Conservation (phyloP, 2,329 filamentous ascomycete species). For the Penicillium paneum region DNA sequence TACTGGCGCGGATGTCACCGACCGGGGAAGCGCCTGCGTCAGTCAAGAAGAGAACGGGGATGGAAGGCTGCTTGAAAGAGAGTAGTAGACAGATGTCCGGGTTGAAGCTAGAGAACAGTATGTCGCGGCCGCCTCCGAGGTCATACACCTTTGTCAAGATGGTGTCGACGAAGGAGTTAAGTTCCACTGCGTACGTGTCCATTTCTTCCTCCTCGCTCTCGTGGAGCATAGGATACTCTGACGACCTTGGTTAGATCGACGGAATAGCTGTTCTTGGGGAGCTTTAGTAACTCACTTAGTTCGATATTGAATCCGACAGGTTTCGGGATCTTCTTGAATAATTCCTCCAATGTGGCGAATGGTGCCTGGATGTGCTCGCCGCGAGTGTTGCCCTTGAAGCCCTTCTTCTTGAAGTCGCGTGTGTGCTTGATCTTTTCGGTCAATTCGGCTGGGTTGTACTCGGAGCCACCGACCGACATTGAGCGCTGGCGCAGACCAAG, state of each 20-base stretch:
- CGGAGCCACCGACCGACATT: constrained; percentile 58
- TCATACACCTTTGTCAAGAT: constrained; percentile 89
- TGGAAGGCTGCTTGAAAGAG: constrained; percentile 95
- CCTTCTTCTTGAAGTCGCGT: constrained; percentile 87
- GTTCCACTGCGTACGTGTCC: constrained; percentile 92
- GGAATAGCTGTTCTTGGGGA: constrained; percentile 22
- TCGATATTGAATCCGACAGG: constrained; percentile 96
- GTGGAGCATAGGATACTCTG: constrained; percentile 92
- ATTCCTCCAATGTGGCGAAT: constrained; percentile 90
- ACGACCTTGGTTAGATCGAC: constrained; percentile 28
- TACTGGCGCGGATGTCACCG: constrained; percentile 84
- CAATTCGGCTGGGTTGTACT: constrained; percentile 42
- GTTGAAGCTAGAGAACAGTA: constrained; percentile 97
- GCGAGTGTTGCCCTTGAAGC: constrained; percentile 91
- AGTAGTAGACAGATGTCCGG: constrained; percentile 92
- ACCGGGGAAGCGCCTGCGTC: constrained; percentile 80
- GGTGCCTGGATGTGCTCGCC: constrained; percentile 94
- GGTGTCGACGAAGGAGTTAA: constrained; percentile 95
- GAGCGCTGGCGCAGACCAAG: constrained; percentile 47
- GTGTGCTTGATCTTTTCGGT: constrained; percentile 96
- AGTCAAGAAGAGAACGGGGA: constrained; percentile 90
- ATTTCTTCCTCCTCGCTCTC: constrained; percentile 94
- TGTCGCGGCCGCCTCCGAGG: constrained; percentile 73
- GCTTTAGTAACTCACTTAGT: constrained; percentile 59
- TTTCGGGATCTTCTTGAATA: constrained; percentile 80